Evolutionary conservation across 345 rosid genomes (phyloP).

Genomic region (Murraya koenigii): DNA sequence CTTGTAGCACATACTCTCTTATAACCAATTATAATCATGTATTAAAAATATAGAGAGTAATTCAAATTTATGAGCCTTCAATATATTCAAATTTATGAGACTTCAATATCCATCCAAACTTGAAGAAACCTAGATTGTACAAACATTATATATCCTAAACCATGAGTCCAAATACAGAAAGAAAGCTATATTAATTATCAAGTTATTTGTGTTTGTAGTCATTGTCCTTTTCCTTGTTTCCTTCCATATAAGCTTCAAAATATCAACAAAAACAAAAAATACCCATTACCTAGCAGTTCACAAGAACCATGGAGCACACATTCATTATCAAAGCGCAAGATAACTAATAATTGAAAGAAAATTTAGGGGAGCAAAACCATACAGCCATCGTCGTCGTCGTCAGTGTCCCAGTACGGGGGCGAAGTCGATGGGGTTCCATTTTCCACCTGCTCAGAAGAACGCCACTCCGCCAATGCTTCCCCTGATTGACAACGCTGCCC

Average conservation of each 20-base stretch:
- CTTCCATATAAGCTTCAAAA: not conserved
- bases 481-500: constrained; percentile 61
- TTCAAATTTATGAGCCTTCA: not conserved
- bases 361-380: constrained; percentile 17
- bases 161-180: not conserved
- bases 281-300: not conserved
- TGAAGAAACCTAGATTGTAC: not conserved
- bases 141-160: not conserved
- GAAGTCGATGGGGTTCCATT: constrained; percentile 86
- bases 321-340: not conserved
- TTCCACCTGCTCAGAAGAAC: constrained; percentile 90
- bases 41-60: not conserved
- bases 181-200: not conserved
- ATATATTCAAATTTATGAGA: not conserved
- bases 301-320: not conserved
- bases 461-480: constrained; percentile 90
- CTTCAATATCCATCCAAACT: not conserved
- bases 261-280: not conserved
- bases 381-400: constrained; percentile 77
- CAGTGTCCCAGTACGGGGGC: constrained; percentile 88
- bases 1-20: not conserved
- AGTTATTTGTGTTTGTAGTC: not conserved
- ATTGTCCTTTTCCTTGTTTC: not conserved
- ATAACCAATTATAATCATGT: not conserved
- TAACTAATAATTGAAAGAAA: not conserved